Evolutionary conservation across 345 rosid species (phyloP).

Genomic region (Trapa incisa): DNA sequence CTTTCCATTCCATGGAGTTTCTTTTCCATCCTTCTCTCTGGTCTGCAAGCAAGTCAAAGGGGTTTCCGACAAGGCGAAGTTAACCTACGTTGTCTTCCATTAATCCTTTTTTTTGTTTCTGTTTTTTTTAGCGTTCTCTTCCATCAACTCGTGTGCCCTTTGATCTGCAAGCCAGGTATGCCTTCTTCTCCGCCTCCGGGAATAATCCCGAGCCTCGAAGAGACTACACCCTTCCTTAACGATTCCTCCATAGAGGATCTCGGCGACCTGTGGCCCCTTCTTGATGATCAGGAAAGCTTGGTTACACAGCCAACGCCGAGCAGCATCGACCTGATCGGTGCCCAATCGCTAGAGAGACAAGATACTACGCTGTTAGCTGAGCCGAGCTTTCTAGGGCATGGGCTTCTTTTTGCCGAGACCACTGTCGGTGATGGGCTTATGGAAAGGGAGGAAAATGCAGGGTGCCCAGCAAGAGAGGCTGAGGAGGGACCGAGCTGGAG

Average conservation of each 20-base stretch:
- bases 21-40: not conserved
- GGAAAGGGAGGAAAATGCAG: slow-evolving; percentile 1
- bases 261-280: slow-evolving; percentile 5
- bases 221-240: not conserved
- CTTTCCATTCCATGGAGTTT: not conserved
- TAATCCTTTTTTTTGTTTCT: too few species aligned
- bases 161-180: not conserved
- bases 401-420: not conserved
- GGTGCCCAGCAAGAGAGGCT: not conserved
- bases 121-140: too few species aligned
- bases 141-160: not conserved
- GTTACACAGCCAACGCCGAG: not conserved
- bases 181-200: slow-evolving; percentile 3
- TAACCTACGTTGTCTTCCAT: not conserved
- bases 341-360: not conserved
- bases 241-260: slow-evolving; percentile 1
- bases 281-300: not conserved
- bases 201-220: not conserved
- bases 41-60: not conserved
- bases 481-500: not conserved
- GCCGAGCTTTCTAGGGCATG: not conserved
- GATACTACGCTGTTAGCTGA: not conserved
- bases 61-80: not conserved
- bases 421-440: not conserved
- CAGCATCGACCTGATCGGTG: not conserved